Evolutionary conservation across 129 eudicot genomes (phyloP), one percentile per base, ranked within the genome.

Genomic region (Saussurea involucrata): DNA sequence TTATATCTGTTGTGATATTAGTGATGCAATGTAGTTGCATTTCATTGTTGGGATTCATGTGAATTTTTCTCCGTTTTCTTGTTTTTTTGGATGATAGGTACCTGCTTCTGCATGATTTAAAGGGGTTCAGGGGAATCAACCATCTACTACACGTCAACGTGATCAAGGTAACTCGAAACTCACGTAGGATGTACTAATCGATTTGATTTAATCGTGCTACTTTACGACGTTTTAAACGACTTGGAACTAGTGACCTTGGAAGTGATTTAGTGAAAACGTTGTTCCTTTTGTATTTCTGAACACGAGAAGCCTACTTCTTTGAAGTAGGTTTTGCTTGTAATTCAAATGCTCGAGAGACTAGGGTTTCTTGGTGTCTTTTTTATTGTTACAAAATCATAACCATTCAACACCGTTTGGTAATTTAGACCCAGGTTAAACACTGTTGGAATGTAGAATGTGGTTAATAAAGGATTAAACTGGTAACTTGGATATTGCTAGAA

Each of bases 101-200:
- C 64, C 18, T 28, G 63, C 64, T n/a, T n/a, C n/a, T 24, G 65
- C 13, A 60, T 6, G 61, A 17, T 53, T 27, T n/a, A 11, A 67
- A 7, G 24, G 13, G 67, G 58, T 7, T 15, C 3, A 6, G 57
- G 80, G 22, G 65, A 18, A 68, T 65, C 78, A 8, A 36, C 18
- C 20, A 22, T 4, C 53, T 8, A 60, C 53, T 8, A 60, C 42
- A 31, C 18, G 63, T 37, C 29, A 3, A 20, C 42, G 24, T 29
- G 80, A 66, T 44, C 33, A 49, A 65, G 80, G 80, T 76, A 76
- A 66, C 53, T 49, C 31, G 5, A 49, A 76, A 46, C 80, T 49
- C 9, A 11, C 25, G 1, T 49, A 49, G 24, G 64, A 57, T 58
- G n/a, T n/a, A n/a, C n/a, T n/a, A n/a, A n/a, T n/a, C n/a, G n/a